Evolutionary conservation across 129 eudicot genomes (phyloP).

Genomic region (Tagetes erecta): DNA sequence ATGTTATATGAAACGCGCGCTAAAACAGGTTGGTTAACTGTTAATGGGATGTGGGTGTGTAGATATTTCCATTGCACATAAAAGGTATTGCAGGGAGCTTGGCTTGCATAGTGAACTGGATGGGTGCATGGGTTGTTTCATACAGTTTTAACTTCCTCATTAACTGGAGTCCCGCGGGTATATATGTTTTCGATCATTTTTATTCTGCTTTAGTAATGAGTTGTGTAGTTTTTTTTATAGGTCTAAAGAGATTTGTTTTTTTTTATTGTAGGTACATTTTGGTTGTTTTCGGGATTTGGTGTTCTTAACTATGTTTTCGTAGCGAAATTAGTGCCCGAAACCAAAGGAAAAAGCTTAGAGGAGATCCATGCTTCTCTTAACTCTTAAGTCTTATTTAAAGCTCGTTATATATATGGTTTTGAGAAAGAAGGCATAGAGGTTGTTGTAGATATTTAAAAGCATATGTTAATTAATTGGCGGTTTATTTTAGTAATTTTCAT

Average conservation of each 20-base stretch:
- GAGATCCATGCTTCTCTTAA: conserved; percentile 69
- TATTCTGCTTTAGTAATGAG: not conserved
- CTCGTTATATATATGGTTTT: not conserved
- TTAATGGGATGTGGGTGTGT: conserved; percentile 4
- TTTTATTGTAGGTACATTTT: conserved; percentile 57
- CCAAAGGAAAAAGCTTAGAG: conserved; percentile 82
- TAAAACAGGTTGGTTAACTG: not conserved
- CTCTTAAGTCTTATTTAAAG: conserved; percentile 18
- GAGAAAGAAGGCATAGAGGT: not conserved
- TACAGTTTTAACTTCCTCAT: conserved; percentile 75
- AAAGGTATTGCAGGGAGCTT: conserved; percentile 80
- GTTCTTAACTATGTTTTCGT: conserved; percentile 56
- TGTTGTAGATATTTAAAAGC: conserved; percentile 9
- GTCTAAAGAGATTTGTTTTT: conserved; percentile 1
- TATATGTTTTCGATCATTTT: conserved; percentile 13
- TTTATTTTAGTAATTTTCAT: not conserved
- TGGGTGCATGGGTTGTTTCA: conserved; percentile 84
- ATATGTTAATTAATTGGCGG: not conserved
- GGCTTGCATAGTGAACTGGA: conserved; percentile 73
- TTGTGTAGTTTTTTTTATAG: not conserved
- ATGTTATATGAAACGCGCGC: no score
- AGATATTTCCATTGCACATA: conserved; percentile 84
- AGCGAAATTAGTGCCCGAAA: conserved; percentile 74
- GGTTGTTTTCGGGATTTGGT: conserved; percentile 54
- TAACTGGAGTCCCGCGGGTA: conserved; percentile 80